A percentile compares a stretch with the other conserved stretches of the same genome.
Evolutionary conservation across 1,284 basidiomycete species (phyloP).

Genomic region (Moesziomyces sp.): DNA sequence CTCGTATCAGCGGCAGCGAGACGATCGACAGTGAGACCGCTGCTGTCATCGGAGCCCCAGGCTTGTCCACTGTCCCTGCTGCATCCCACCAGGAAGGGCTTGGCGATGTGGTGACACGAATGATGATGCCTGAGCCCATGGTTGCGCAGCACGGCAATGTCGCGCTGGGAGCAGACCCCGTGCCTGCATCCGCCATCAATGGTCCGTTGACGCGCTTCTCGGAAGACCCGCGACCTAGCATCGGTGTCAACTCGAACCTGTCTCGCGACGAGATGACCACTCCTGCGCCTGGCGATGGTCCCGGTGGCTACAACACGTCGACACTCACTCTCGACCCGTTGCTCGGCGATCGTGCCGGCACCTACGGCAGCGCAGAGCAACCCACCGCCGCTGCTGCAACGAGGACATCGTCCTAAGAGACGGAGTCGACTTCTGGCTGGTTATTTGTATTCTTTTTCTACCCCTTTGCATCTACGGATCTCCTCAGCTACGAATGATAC

Average conservation of each 20-base stretch:
- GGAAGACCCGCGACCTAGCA: constrained; percentile 29
- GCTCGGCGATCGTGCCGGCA: constrained; percentile 29
- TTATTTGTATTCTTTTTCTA: not conserved
- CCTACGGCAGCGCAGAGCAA: constrained; percentile 2
- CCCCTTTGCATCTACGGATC: not conserved
- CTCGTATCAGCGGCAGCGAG: constrained; percentile 36
- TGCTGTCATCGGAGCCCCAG: constrained; percentile 28
- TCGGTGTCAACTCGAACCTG: constrained; percentile 22
- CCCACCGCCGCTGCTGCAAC: not conserved
- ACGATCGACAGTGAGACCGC: constrained; percentile 47
- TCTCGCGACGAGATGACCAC: constrained; percentile 20
- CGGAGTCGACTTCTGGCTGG: not conserved
- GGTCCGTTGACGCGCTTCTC: constrained; percentile 1
- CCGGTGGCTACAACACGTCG: constrained; percentile 14
- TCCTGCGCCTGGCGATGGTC: constrained; percentile 5
- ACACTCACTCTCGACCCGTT: constrained; percentile 33
- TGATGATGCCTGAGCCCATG: constrained; percentile 32
- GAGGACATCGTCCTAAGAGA: not conserved
- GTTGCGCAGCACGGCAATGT: constrained; percentile 9
- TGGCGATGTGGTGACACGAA: constrained; percentile 36
- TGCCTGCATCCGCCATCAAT: constrained; percentile 16
- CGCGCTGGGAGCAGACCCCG: not conserved
- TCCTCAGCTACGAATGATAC: not conserved
- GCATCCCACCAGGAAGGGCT: constrained; percentile 37
- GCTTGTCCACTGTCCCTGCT: constrained; percentile 17